Evolutionary conservation across 176 grass and related monocot genomes (phyloP).

Genomic region (Dactylis glomerata): DNA sequence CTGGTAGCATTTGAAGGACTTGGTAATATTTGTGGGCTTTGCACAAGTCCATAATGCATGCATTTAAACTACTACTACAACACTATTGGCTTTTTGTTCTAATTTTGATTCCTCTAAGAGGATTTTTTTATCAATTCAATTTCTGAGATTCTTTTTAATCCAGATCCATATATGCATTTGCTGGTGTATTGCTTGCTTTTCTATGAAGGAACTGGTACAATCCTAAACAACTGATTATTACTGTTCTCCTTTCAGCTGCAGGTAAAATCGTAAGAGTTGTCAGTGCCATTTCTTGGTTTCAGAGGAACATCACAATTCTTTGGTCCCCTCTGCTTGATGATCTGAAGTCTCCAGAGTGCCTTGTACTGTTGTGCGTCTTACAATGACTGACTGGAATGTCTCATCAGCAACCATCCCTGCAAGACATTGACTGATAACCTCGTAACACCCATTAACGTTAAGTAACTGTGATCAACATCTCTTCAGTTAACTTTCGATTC

Average conservation of each 20-base stretch:
- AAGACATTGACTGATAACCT: not conserved
- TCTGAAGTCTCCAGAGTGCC: not conserved
- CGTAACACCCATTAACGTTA: not conserved
- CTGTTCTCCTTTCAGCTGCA: constrained; percentile 2
- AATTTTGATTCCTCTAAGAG: not conserved
- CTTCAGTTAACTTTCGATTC: not conserved
- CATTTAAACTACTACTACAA: not conserved
- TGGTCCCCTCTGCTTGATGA: not conserved
- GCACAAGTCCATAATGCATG: not conserved
- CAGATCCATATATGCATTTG: not conserved
- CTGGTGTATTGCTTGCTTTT: not conserved
- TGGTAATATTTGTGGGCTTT: not conserved
- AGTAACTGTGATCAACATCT: not conserved
- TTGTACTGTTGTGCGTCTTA: not conserved
- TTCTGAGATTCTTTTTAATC: not conserved
- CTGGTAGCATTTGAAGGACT: constrained; percentile 3
- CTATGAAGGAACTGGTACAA: not conserved
- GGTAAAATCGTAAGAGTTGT: not conserved
- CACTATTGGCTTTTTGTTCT: not conserved
- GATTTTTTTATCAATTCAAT: not conserved
- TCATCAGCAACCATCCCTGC: not conserved
- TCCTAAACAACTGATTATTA: not conserved
- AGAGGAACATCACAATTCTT: not conserved
- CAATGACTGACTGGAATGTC: not conserved
- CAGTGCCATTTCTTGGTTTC: not conserved